These are phyloP conservation scores for Eutrema heterophyllum DNA, from an alignment of 345 rosid species.

Conservation along the genomic window DNA sequence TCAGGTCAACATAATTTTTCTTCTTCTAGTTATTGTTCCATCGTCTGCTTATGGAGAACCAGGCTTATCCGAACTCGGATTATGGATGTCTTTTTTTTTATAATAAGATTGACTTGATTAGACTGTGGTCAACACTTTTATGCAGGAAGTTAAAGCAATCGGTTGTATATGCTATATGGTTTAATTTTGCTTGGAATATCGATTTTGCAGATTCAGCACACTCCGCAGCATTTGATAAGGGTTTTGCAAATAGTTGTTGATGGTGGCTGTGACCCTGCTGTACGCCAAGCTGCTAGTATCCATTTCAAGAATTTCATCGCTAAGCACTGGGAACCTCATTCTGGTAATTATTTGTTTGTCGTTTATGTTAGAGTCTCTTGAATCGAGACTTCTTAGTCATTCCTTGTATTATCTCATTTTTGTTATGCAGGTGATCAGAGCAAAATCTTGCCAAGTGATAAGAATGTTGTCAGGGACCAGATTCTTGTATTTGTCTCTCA, in stretches of 20 bases:
- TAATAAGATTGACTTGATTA: conserved; percentile 13
- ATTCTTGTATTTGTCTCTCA: conserved; percentile 78
- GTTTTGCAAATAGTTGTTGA: conserved; percentile 86
- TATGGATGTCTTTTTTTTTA: not conserved
- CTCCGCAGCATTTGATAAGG: conserved; percentile 92
- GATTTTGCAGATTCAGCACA: conserved; percentile 60
- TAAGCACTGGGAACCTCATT: conserved; percentile 80
- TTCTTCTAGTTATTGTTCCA: not conserved
- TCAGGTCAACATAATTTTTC: conserved; percentile 43
- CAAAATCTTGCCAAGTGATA: conserved; percentile 65
- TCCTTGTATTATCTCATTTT: not conserved
- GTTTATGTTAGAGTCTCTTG: not conserved
- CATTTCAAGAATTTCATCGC: conserved; percentile 95
- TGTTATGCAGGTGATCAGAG: conserved; percentile 52
- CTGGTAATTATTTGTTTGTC: conserved; percentile 14
- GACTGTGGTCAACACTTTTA: conserved; percentile 5
- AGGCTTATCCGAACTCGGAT: not conserved
- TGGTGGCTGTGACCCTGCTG: conserved; percentile 56
- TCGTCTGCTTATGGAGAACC: not conserved
- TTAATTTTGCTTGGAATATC: not conserved
- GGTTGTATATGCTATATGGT: not conserved
- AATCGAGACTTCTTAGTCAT: not conserved
- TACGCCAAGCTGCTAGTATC: conserved; percentile 94
- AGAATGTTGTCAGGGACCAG: conserved; percentile 71
- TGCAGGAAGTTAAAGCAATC: not conserved